Evolutionary conservation across 768 basidiomycete genomes (phyloP).

Genomic region (Pleurotus djamor): DNA sequence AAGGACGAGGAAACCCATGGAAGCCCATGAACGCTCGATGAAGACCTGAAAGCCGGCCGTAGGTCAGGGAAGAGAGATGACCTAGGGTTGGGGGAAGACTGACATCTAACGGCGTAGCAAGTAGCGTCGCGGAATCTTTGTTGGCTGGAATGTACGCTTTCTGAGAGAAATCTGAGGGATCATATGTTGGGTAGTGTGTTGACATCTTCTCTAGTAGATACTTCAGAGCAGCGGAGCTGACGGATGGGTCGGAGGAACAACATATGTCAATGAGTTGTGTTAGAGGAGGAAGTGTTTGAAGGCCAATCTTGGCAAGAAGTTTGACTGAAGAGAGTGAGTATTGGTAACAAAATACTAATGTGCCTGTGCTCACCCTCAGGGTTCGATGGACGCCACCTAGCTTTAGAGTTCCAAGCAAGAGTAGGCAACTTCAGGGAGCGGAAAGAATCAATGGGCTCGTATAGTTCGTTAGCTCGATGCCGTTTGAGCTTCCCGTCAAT

Average conservation of each 20-base stretch:
- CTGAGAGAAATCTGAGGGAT: slow-evolving; percentile 49
- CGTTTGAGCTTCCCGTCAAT: slow-evolving; percentile 36
- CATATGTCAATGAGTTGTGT: slow-evolving; percentile 68
- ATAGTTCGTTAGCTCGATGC: slow-evolving; percentile 70
- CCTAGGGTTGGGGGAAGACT: background rate
- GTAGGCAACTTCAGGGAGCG: slow-evolving; percentile 75
- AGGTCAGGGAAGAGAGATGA: background rate
- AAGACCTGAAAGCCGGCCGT: slow-evolving; percentile 52
- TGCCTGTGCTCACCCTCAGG: slow-evolving; percentile 71
- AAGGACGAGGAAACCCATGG: slow-evolving; percentile 75
- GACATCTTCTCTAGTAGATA: slow-evolving; percentile 80
- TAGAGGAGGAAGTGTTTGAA: slow-evolving; percentile 68
- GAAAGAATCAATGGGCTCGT: slow-evolving; percentile 78
- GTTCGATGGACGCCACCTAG: slow-evolving; percentile 78
- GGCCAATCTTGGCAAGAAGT: slow-evolving; percentile 70
- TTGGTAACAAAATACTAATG: background rate
- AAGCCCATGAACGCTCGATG: slow-evolving; percentile 60
- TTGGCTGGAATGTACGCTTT: slow-evolving; percentile 81
- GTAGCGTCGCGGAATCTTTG: slow-evolving; percentile 42
- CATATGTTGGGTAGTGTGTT: slow-evolving; percentile 58
- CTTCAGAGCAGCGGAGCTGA: slow-evolving; percentile 64
- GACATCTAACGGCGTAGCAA: slow-evolving; percentile 70
- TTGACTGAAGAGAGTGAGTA: slow-evolving; percentile 52
- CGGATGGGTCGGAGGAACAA: slow-evolving; percentile 45
- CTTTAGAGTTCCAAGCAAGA: slow-evolving; percentile 80